phyloP scores from a whole-genome alignment of 1,284 basidiomycete genomes.

The Ustilago loliicola region DNA sequence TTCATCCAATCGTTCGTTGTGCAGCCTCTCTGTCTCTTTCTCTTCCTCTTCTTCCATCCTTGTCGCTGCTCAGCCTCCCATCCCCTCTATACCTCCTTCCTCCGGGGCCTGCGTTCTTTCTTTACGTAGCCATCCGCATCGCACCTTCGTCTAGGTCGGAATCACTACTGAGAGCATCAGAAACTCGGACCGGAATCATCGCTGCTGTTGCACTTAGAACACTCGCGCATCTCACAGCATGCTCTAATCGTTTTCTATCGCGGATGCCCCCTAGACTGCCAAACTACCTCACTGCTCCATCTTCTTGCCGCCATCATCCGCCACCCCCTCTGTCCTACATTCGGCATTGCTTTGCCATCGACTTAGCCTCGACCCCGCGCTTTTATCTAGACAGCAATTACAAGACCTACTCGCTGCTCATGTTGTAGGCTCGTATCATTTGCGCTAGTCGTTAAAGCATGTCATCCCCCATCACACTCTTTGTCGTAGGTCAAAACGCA shows the following conservation, averaged over 20 bases:
- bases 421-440: conserved; percentile 7
- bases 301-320: neutral
- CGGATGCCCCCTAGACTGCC: neutral
- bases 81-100: neutral
- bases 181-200: too few species aligned
- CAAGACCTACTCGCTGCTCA: conserved; percentile 1
- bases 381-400: neutral
- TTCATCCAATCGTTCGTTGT: conserved; percentile 12
- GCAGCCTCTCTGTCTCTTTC: neutral
- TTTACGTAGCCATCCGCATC: too few species aligned
- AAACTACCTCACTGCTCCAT: neutral
- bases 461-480: conserved; percentile 56
- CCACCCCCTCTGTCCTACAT: neutral
- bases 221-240: neutral
- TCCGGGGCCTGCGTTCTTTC: too few species aligned
- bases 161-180: too few species aligned
- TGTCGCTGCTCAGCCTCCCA: neutral
- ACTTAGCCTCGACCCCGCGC: neutral
- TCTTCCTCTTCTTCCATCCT: neutral
- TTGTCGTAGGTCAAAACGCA: conserved; percentile 55
- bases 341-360: neutral
- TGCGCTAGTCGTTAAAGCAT: conserved; percentile 20
- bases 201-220: neutral
- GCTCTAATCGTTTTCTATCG: neutral
- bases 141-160: too few species aligned